A percentile compares a stretch with the other conserved stretches of the same genome.
Evolutionary conservation across 1,139 yeast species (phyloP).

Genomic region (Diutina mesorugosa): DNA sequence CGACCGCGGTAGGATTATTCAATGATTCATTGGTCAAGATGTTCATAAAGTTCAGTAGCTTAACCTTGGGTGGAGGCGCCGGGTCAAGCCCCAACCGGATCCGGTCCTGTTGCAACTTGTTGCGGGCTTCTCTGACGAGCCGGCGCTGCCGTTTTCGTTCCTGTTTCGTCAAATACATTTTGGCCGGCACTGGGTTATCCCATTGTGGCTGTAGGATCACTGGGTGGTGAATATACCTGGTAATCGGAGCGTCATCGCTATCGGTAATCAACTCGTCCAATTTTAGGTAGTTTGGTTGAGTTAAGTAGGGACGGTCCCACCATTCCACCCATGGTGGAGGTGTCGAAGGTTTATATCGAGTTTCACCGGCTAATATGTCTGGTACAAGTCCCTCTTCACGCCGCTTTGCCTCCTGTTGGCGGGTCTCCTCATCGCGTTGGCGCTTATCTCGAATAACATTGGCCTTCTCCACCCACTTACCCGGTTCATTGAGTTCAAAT

Average conservation of each 20-base stretch:
- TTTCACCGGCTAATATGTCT: slow-evolving; percentile 38
- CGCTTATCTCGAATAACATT: slow-evolving; percentile 32
- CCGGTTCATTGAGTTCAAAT: slow-evolving; percentile 42
- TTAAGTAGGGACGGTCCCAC: slow-evolving; percentile 61
- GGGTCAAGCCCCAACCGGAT: slow-evolving; percentile 74
- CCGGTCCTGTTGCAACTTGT: slow-evolving; percentile 65
- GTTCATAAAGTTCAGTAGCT: slow-evolving; percentile 68
- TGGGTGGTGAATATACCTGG: slow-evolving; percentile 72
- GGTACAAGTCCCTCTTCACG: slow-evolving; percentile 33
- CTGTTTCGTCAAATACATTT: slow-evolving; percentile 55
- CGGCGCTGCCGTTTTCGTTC: slow-evolving; percentile 68
- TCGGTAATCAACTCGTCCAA: slow-evolving; percentile 15
- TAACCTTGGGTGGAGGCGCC: slow-evolving; percentile 85
- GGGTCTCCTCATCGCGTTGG: slow-evolving; percentile 17
- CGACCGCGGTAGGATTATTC: slow-evolving; percentile 81
- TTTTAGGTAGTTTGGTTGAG: slow-evolving; percentile 11
- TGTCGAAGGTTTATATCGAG: slow-evolving; percentile 23
- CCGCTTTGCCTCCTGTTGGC: slow-evolving; percentile 12
- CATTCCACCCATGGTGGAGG: slow-evolving; percentile 59
- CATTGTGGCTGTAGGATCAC: slow-evolving; percentile 49
- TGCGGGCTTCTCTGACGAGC: slow-evolving; percentile 50
- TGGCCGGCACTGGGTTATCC: slow-evolving; percentile 31
- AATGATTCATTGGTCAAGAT: slow-evolving; percentile 83
- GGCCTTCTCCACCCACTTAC: slow-evolving; percentile 50
- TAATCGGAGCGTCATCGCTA: slow-evolving; percentile 36